Conservation (phyloP, 768 basidiomycete species). For the Tulasnella sp. region DNA sequence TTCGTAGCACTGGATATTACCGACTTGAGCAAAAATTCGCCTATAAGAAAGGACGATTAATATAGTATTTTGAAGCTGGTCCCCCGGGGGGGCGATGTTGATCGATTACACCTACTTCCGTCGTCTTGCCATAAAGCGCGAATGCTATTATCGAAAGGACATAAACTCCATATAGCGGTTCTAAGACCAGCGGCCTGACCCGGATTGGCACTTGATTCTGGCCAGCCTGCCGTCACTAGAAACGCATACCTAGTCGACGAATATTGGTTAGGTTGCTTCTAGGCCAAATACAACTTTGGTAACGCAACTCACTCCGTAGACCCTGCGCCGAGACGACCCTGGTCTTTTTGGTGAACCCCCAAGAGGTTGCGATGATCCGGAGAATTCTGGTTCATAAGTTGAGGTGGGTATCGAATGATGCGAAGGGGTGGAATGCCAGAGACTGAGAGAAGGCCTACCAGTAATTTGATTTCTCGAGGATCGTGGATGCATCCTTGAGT, state of each 20-base stretch:
- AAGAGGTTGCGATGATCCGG: neutral
- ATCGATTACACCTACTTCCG: neutral
- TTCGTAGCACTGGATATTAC: neutral
- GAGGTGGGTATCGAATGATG: neutral
- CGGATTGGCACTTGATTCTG: neutral
- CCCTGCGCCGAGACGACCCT: neutral
- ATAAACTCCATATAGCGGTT: neutral
- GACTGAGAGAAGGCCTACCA: too few relatives aligned
- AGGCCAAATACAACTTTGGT: neutral
- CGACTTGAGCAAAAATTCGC: neutral
- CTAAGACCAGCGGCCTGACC: neutral
- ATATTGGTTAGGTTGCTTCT: neutral
- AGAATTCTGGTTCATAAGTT: neutral
- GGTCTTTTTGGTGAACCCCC: neutral
- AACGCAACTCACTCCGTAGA: neutral
- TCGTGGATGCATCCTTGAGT: too few relatives aligned
- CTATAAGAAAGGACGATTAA: neutral
- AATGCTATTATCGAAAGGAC: neutral
- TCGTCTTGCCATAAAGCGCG: neutral
- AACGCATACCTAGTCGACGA: neutral
- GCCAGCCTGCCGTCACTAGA: neutral
- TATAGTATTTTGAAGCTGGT: neutral
- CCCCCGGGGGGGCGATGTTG: neutral
- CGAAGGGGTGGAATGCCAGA: too few relatives aligned
- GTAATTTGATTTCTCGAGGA: too few relatives aligned